Conservation (phyloP, 352 stramenopile genomes). For the Pythium aphanidermatum region DNA sequence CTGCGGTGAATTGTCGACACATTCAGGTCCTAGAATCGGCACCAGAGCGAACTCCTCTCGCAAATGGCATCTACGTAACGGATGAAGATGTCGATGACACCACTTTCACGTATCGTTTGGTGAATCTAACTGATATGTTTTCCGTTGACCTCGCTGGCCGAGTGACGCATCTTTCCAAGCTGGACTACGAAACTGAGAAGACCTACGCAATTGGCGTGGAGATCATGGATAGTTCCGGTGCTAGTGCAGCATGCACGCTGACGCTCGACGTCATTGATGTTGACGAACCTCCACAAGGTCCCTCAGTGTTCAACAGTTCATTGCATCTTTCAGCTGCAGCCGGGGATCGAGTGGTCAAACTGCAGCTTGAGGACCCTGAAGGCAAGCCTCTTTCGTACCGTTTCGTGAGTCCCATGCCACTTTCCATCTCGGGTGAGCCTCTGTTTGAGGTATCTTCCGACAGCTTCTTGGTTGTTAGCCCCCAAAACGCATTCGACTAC, state of each 20-base stretch:
- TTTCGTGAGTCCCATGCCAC: not conserved
- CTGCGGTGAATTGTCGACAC: conserved; percentile 9
- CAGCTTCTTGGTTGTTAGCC: conserved; percentile 12
- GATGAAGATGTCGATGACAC: conserved; percentile 24
- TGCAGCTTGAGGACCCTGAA: conserved; percentile 17
- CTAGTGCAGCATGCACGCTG: conserved; percentile 28
- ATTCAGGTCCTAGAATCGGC: conserved; percentile 19
- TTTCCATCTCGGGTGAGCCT: not conserved
- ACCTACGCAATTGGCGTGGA: conserved; percentile 27
- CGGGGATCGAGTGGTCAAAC: conserved; percentile 9
- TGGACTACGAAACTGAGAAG: conserved; percentile 34
- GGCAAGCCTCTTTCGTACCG: conserved; percentile 3
- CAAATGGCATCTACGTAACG: conserved; percentile 12
- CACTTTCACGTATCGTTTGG: conserved; percentile 15
- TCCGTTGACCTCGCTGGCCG: conserved; percentile 24
- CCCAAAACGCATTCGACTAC: conserved; percentile 13
- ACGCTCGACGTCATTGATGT: conserved; percentile 33
- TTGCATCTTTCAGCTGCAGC: conserved; percentile 22
- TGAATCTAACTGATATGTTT: conserved; percentile 24
- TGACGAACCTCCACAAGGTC: conserved; percentile 30
- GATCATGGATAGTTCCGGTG: conserved; percentile 22
- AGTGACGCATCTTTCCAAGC: conserved; percentile 20
- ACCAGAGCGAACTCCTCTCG: conserved; percentile 13
- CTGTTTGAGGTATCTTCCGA: conserved; percentile 5
- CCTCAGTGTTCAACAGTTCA: conserved; percentile 24